Evolutionary conservation across 1,284 basidiomycete species (phyloP), one percentile per base, ranked within the genome.

Genomic region (Cryptococcus sp.): DNA sequence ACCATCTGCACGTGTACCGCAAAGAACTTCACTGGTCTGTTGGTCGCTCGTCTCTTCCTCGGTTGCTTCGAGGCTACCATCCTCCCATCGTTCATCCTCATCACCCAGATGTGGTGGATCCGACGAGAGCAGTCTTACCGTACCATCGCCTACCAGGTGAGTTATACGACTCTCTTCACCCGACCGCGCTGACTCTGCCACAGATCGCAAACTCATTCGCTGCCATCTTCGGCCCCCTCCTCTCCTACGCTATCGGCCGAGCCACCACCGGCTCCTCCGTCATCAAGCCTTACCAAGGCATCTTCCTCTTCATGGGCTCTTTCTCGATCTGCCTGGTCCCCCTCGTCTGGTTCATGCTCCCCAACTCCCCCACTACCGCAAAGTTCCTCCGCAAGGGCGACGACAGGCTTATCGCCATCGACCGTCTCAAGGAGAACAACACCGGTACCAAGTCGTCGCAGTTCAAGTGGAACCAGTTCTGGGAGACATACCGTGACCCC

Each of bases 261-360:
- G 70, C 66, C 15, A 60, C 64, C 19, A 48, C 62, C 47, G 52
- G 43, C 23, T 58, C 61, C 19, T 42, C 43, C 49, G 46, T 22
- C 30, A 57, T 73, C 60, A 61, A 61, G 49, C 59, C 66, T 19
- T 77, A 74, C 64, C 67, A 82, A 76, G 79, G 75, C 17, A 83
- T 83, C 55, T 84, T 83, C 69, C 67, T 83, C 39, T 83, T 83
- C 72, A 81, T 83, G 56, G 83, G 83, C 35, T 68, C 78, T 10
- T 63, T 83, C 47, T 81, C 82, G 7, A 65, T 82, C 20, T 78
- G 73, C n/a, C 72, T 73, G 38, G 81, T 80, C 17, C 82, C 82
- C 0, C 59, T 83, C 52, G 78, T 84, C 19, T 78, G 75, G 78
- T 83, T 65, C 40, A 76, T 77, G n/a, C 41, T 71, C 25, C 75